Evolutionary conservation across 306 rosid species (phyloP), one percentile per base, ranked within the genome.

Genomic region (Cercis canadensis): DNA sequence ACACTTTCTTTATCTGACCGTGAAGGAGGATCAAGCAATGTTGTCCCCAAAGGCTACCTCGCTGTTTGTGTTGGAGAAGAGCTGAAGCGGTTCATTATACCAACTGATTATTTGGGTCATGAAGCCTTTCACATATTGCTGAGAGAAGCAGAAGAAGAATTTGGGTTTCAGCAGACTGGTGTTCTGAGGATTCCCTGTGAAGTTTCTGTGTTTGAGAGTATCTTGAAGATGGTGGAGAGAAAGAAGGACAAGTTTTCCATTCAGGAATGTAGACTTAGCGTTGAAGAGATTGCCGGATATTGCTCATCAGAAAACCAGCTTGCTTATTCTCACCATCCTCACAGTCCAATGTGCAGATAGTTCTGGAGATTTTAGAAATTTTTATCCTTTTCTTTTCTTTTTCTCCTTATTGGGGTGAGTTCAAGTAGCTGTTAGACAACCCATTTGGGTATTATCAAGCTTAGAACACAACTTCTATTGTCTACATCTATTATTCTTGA

Each of bases 121-220:
- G 84, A 76, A 10, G 94, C 96, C 14, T 88, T 94, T 50, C 92
- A 78, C 57, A 60, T 84, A 34, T 53, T 94, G 60, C 81, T 94
- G 29, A 78, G 96, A 72, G 92, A 94, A 69, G 96, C 98, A 12
- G 98, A 90, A 70, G 98, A 94, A 69, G 98, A 94, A 70, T 94
- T 94, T 3, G 97, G 98, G 68, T 94, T 94, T 62, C 84, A 89
- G 16, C 97, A 90, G 80, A 75, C 84, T 0, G 98, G 98, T 17
- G 89, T 94, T 47, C 82, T 94, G 70, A 86, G 90, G 78, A 80
- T 94, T 62, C 98, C 96, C 13, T 89, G 98, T 57, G 96, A 89
- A 49, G 97, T 94, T 0, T 47, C 76, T 14, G 81, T 81, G 75
- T 94, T 94, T 21, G 88, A 94, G 75, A 85, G 62, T 61, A 79